phyloP scores from a whole-genome alignment of 768 basidiomycete species.

The Psilocybe sp. region DNA sequence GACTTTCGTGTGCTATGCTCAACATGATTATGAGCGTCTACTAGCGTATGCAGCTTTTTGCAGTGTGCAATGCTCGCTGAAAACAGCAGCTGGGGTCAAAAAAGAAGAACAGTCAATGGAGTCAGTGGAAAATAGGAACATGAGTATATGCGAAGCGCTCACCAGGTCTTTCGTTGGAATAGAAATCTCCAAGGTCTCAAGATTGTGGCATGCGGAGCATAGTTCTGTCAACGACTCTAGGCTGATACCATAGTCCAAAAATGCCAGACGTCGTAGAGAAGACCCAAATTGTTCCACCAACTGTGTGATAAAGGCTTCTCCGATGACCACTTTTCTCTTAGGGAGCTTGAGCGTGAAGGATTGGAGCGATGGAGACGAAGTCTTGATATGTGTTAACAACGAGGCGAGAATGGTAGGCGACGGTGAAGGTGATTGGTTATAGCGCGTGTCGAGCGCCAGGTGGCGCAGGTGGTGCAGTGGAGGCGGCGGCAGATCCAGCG shows the following conservation, averaged over 20 bases:
- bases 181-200: conserved; percentile 49
- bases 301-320: conserved; percentile 36
- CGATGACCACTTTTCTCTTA: conserved; percentile 37
- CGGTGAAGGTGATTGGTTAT: conserved; percentile 26
- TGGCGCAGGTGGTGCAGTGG: conserved; percentile 42
- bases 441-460: conserved; percentile 52
- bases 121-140: neutral
- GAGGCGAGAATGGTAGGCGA: conserved; percentile 25
- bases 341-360: conserved; percentile 46
- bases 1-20: conserved; percentile 35
- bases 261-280: conserved; percentile 41
- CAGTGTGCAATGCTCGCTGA: conserved; percentile 32
- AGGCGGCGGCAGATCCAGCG: conserved; percentile 25
- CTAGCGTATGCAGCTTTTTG: conserved; percentile 37
- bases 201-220: conserved; percentile 36
- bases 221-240: conserved; percentile 37
- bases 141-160: conserved; percentile 11
- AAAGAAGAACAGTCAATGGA: neutral
- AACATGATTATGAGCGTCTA: conserved; percentile 44
- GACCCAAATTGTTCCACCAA: conserved; percentile 38
- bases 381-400: conserved; percentile 29
- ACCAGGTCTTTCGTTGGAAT: conserved; percentile 54
- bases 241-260: conserved; percentile 44
- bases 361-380: conserved; percentile 26
- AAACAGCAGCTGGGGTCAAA: conserved; percentile 26